These are phyloP conservation scores for Fusarium miscanthi DNA, from an alignment of 2,329 filamentous ascomycete species.

Conservation along the genomic window DNA sequence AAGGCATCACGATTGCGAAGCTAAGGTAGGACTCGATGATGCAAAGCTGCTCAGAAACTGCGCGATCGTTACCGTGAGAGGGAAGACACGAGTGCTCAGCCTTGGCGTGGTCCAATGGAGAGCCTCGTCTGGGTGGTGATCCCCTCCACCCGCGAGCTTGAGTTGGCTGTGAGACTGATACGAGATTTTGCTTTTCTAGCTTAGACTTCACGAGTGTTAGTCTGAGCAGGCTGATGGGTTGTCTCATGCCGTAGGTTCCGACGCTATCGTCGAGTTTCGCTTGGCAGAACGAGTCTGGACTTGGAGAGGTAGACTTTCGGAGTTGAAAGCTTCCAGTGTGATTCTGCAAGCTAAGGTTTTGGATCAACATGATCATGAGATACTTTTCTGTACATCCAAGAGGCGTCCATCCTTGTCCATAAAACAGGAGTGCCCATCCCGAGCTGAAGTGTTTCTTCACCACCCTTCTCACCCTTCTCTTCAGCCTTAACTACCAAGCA, in stretches of 20 bases:
- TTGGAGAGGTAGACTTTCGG: neutral
- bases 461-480: slow-evolving; percentile 8
- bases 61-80: neutral
- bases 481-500: neutral
- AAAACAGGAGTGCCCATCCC: slow-evolving; percentile 24
- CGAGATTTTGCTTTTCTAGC: neutral
- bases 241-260: slow-evolving; percentile 8
- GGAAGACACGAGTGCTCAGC: neutral
- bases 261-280: neutral
- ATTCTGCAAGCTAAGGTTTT: slow-evolving; percentile 3
- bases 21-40: slow-evolving; percentile 15
- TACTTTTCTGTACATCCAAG: neutral
- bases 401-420: slow-evolving; percentile 11
- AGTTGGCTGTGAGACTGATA: slow-evolving; percentile 12
- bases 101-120: slow-evolving; percentile 25
- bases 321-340: neutral
- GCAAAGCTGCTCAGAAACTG: neutral
- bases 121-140: neutral
- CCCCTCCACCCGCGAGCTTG: neutral
- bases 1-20: neutral
- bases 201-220: slow-evolving; percentile 6
- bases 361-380: neutral
- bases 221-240: neutral
- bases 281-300: neutral
- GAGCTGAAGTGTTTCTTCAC: neutral